These are phyloP conservation scores for Lenwebbia sp. DNA, from an alignment of 345 rosid genomes.

Conservation along the genomic window DNA sequence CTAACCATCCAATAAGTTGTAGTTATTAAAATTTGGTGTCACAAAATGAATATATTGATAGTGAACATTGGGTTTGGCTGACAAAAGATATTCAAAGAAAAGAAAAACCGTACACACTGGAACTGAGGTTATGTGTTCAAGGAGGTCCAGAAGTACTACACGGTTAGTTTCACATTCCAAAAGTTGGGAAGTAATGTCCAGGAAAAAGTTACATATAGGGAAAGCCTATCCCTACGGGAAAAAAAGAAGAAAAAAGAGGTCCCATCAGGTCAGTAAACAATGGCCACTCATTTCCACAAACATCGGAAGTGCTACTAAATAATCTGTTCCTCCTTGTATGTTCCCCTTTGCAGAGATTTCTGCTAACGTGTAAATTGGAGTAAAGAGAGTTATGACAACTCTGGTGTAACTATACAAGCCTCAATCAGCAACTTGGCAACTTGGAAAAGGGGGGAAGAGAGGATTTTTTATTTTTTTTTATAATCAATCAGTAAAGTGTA, in stretches of 20 bases:
- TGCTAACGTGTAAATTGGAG: background rate
- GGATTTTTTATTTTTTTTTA: background rate
- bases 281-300: background rate
- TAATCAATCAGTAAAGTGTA: background rate
- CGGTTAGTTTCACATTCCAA: background rate
- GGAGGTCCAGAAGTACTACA: background rate
- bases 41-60: background rate
- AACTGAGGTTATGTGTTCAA: background rate
- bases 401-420: background rate
- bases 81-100: background rate
- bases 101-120: background rate
- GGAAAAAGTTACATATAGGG: background rate
- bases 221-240: background rate
- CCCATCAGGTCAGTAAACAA: background rate
- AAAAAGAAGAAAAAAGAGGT: background rate
- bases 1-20: background rate
- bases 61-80: background rate
- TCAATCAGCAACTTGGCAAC: background rate
- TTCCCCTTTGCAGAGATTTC: background rate
- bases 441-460: background rate
- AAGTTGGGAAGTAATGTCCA: background rate
- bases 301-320: background rate
- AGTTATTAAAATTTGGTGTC: background rate
- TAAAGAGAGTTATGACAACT: background rate
- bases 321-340: background rate